phyloP scores from a whole-genome alignment of 1,284 basidiomycete species.

The Cerioporus squamosus region DNA sequence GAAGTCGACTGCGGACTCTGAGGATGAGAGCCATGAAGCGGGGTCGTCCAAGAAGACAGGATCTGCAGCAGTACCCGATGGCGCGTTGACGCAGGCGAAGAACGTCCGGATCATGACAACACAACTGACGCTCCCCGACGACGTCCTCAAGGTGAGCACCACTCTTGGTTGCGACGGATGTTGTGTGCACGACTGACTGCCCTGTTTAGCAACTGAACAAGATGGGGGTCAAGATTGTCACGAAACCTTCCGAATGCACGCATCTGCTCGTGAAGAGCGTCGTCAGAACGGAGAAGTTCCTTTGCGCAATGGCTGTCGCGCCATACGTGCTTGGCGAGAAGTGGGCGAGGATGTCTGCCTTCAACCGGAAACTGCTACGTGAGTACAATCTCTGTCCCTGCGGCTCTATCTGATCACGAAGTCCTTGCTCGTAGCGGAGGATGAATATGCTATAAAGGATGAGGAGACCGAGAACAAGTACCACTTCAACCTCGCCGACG shows the following conservation, averaged over 20 bases:
- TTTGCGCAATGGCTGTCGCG: constrained; percentile 67
- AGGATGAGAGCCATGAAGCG: constrained; percentile 15
- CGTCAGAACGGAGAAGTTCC: constrained; percentile 83
- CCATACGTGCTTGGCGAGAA: constrained; percentile 65
- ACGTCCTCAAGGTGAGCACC: constrained; percentile 53
- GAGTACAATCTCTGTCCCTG: constrained; percentile 32
- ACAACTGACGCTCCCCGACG: constrained; percentile 55
- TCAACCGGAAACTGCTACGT: constrained; percentile 65
- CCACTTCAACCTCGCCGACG: constrained; percentile 61
- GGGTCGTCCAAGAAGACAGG: constrained; percentile 18
- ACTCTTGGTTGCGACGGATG: neutral
- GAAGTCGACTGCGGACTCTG: constrained; percentile 9
- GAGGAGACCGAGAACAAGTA: constrained; percentile 64
- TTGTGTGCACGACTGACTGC: neutral
- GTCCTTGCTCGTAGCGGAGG: constrained; percentile 53
- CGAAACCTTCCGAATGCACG: constrained; percentile 69
- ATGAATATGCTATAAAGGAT: constrained; percentile 63
- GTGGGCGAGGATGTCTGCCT: constrained; percentile 69
- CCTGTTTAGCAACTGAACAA: constrained; percentile 55
- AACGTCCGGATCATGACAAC: constrained; percentile 63
- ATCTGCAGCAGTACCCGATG: constrained; percentile 10
- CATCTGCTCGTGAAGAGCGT: constrained; percentile 72
- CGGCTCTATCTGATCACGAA: neutral
- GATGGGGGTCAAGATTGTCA: constrained; percentile 66
- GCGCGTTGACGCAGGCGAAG: constrained; percentile 4